Evolutionary conservation across 73 alveolate genomes (phyloP).

Genomic region (Urostyla sp.): DNA sequence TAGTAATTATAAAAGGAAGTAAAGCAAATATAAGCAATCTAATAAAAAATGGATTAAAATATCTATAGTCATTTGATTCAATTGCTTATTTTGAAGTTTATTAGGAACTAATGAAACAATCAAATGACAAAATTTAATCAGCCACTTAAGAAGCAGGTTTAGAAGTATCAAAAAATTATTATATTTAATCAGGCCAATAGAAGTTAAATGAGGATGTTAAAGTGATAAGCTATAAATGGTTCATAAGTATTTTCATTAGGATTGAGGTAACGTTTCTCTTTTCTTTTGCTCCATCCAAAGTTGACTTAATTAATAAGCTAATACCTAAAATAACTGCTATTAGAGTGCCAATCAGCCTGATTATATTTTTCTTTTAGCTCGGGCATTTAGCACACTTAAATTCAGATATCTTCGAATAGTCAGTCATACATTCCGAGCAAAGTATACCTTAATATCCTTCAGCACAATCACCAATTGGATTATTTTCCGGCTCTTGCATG

Average conservation of each 20-base stretch:
- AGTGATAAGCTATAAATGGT: slow-evolving; percentile 60
- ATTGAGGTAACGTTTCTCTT: slow-evolving; percentile 56
- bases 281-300: slow-evolving; percentile 64
- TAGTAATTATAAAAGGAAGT: slow-evolving; percentile 32
- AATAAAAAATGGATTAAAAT: slow-evolving; percentile 1
- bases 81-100: neutral
- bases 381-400: slow-evolving; percentile 67
- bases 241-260: slow-evolving; percentile 70
- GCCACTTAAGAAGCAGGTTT: slow-evolving; percentile 52
- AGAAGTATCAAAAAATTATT: slow-evolving; percentile 16
- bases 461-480: slow-evolving; percentile 31
- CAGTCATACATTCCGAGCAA: slow-evolving; percentile 40
- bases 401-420: slow-evolving; percentile 44
- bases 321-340: slow-evolving; percentile 11
- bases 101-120: slow-evolving; percentile 65
- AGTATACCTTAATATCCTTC: slow-evolving; percentile 35
- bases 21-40: slow-evolving; percentile 17
- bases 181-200: slow-evolving; percentile 64
- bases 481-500: neutral
- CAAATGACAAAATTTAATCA: slow-evolving; percentile 61
- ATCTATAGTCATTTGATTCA: neutral
- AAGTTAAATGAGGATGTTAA: slow-evolving; percentile 64
- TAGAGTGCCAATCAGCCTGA: neutral
- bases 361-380: slow-evolving; percentile 10
- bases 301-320: slow-evolving; percentile 53